Base-by-base conservation (phyloP, 2,329 filamentous ascomycete genomes). In the Penicillium expansum region DNA sequence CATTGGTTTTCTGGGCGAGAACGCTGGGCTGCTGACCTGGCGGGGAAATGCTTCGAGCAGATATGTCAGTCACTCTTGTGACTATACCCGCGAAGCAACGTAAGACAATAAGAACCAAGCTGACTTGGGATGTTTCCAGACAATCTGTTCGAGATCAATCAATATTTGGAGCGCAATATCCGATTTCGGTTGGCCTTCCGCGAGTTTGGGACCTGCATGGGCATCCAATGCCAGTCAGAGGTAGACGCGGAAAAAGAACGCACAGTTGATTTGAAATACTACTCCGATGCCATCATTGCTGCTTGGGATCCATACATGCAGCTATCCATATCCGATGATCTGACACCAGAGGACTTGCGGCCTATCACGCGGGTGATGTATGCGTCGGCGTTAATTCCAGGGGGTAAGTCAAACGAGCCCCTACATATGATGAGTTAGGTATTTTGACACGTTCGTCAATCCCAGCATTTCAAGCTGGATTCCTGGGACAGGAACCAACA, bases 291-390 rank as follows among this genome's bases (percentile, higher is more conserved):
- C 1, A 75, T 78, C 43, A 62, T 76, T 38, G 62, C 67, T 6
- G 67, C 67, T 10, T 77, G 75, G 75, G 70, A 76, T 51, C 69
- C 73, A 10, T 71, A 73, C 52, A 74, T 75, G 68, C 67, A 75
- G n/a, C 57, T 70, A 8, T 67, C 71, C 16, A 65, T 74, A 45
- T 63, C 69, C 3, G 59, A 67, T 22, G 62, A 63, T 16, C 61
- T 71, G 20, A 67, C 75, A 1, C 71, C 76, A 14, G 66, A 75
- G 5, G 80, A 82, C 44, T 63, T 85, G 60, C 70, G 74, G 43
- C 82, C 82, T 0, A 85, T 85, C 39, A 83, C 81, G 5, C 68
- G 76, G 22, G 81, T 81, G 38, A 85, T 85, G 82, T 84, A 83
- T 71, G 80, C 82, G 14, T 74, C 82, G 5, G 82, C 82, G 33